A percentile compares a stretch with the other conserved stretches of the same genome.
Evolutionary conservation across 352 stramenopile genomes (phyloP).

Genomic region (Blastocystis sp.): DNA sequence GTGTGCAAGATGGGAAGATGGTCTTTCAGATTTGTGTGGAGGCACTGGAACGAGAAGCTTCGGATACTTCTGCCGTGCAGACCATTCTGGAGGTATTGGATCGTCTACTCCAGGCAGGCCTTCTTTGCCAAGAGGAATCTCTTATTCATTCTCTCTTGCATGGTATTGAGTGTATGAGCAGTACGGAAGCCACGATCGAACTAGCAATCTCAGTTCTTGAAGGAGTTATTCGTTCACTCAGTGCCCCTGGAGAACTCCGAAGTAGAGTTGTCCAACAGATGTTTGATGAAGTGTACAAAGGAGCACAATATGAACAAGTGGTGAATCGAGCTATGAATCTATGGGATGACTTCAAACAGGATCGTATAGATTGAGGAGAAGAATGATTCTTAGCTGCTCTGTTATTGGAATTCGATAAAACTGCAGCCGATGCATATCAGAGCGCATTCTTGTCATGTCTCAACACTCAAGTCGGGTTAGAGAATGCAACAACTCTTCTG

Average conservation of each 20-base stretch:
- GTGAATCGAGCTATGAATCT: background rate
- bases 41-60: background rate
- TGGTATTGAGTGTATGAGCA: background rate
- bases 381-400: background rate
- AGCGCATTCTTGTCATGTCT: background rate
- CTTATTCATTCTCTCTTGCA: background rate
- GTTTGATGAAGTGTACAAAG: conserved; percentile 13
- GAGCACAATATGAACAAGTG: background rate
- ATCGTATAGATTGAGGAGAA: background rate
- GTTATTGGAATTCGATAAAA: background rate
- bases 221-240: background rate
- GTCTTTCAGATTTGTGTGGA: background rate
- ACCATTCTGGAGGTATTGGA: background rate
- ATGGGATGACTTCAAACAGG: background rate
- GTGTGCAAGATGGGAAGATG: background rate
- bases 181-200: background rate
- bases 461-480: background rate
- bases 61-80: background rate
- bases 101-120: background rate
- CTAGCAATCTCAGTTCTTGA: background rate
- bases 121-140: background rate
- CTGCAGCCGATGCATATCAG: background rate
- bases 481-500: background rate
- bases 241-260: background rate
- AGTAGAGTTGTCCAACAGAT: background rate